Evolutionary conservation across 768 basidiomycete genomes (phyloP).

Genomic region (Termitomyces sp.): DNA sequence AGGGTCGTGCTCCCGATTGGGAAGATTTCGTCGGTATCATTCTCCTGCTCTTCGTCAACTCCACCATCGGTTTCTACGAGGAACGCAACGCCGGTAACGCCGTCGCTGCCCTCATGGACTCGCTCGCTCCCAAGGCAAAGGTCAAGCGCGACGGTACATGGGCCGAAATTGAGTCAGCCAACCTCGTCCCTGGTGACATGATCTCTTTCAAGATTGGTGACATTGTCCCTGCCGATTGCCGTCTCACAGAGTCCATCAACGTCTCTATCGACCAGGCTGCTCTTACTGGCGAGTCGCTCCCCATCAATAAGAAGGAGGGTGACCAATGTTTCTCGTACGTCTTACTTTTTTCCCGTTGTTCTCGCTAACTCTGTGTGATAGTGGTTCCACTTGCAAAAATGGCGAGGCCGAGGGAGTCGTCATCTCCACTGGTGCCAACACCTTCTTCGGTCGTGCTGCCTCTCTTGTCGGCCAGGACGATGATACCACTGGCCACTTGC

Average conservation of each 20-base stretch:
- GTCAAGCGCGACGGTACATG: slow-evolving; percentile 83
- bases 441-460: slow-evolving; percentile 98
- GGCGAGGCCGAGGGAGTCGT: slow-evolving; percentile 99
- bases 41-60: slow-evolving; percentile 88
- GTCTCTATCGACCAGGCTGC: slow-evolving; percentile 98
- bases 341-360: neutral
- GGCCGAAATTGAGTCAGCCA: slow-evolving; percentile 87
- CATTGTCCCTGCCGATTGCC: slow-evolving; percentile 96
- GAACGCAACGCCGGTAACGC: slow-evolving; percentile 97
- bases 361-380: slow-evolving; percentile 20
- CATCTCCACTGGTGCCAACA: slow-evolving; percentile 96
- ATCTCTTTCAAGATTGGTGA: slow-evolving; percentile 99
- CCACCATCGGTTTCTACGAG: slow-evolving; percentile 96
- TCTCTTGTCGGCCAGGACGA: slow-evolving; percentile 97
- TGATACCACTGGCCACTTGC: slow-evolving; percentile 96
- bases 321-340: slow-evolving; percentile 98
- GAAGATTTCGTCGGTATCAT: slow-evolving; percentile 97
- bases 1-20: slow-evolving; percentile 86
- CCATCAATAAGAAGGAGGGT: slow-evolving; percentile 84
- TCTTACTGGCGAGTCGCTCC: slow-evolving; percentile 95
- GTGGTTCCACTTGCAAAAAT: slow-evolving; percentile 97
- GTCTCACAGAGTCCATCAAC: slow-evolving; percentile 94
- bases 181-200: slow-evolving; percentile 93
- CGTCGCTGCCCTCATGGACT: slow-evolving; percentile 99
- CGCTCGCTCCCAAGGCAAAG: slow-evolving; percentile 95